phyloP scores from a whole-genome alignment of 2,329 filamentous ascomycete genomes.

The Pleomassaria siparia region DNA sequence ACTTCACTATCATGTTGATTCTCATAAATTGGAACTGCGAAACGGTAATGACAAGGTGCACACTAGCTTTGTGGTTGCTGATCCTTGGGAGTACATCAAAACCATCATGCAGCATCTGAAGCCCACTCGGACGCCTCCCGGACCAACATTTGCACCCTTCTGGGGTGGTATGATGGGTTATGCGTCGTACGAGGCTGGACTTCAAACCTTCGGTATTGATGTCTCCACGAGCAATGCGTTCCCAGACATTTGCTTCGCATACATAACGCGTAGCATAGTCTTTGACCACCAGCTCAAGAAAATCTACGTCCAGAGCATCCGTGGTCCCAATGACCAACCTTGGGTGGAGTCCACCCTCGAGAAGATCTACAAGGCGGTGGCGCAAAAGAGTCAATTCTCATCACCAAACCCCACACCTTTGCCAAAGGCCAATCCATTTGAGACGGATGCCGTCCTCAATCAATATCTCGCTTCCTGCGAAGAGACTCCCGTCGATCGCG shows the following conservation, averaged over 20 bases:
- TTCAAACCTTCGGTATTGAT: conserved; percentile 60
- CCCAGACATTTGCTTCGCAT: conserved; percentile 74
- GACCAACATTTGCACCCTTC: conserved; percentile 58
- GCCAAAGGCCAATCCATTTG: conserved; percentile 33
- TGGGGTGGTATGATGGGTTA: conserved; percentile 84
- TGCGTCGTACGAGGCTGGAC: conserved; percentile 79
- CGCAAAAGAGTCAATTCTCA: conserved; percentile 30
- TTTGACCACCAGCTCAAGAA: conserved; percentile 68
- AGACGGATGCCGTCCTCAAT: conserved; percentile 26
- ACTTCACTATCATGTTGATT: conserved; percentile 37
- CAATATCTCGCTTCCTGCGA: conserved; percentile 30
- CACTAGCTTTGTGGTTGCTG: conserved; percentile 25
- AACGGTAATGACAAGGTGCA: conserved; percentile 31
- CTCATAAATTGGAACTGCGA: conserved; percentile 29
- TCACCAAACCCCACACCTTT: conserved; percentile 30
- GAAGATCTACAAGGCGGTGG: conserved; percentile 31
- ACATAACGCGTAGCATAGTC: conserved; percentile 76
- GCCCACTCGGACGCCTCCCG: conserved; percentile 25
- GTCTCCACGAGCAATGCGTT: conserved; percentile 44
- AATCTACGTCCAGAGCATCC: conserved; percentile 69
- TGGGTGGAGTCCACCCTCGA: conserved; percentile 50
- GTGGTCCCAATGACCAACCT: conserved; percentile 40
- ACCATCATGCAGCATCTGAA: conserved; percentile 40
- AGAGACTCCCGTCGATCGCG: conserved; percentile 13
- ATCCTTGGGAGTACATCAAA: conserved; percentile 46